Conservation (phyloP, 768 basidiomycete species). For the Russula sp. region DNA sequence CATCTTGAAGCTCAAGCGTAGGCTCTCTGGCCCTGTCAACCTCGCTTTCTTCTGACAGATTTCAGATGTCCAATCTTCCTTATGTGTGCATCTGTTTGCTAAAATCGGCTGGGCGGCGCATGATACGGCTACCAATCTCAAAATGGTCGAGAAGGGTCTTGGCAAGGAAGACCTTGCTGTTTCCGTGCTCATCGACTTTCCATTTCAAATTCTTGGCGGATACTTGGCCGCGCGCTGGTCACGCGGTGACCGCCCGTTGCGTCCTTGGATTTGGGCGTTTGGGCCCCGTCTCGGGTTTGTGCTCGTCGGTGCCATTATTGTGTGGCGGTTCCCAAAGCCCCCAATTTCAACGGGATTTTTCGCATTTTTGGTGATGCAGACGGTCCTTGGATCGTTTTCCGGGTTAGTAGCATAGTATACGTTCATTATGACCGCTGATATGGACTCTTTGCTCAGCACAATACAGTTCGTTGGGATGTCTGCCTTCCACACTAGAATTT, state of each 20-base stretch:
- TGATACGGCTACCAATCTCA: conserved; percentile 86
- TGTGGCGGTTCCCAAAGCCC: conserved; percentile 79
- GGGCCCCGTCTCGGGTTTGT: conserved; percentile 82
- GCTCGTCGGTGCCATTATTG: conserved; percentile 67
- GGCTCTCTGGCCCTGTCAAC: conserved; percentile 32
- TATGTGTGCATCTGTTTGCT: conserved; percentile 82
- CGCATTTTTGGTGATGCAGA: conserved; percentile 71
- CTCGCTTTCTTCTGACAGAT: conserved; percentile 16
- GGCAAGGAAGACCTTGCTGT: conserved; percentile 95
- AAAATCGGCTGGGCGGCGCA: conserved; percentile 95
- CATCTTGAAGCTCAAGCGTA: conserved; percentile 88
- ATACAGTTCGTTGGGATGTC: conserved; percentile 99
- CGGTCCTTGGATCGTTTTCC: conserved; percentile 79
- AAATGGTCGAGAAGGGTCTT: conserved; percentile 96
- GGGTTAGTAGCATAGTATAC: conserved; percentile 51
- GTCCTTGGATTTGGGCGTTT: conserved; percentile 89
- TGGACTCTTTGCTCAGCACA: conserved; percentile 51
- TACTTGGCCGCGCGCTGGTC: conserved; percentile 95
- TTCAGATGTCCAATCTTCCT: conserved; percentile 85
- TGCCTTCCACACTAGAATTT: conserved; percentile 96
- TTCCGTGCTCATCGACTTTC: conserved; percentile 94
- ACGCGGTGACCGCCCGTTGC: conserved; percentile 69
- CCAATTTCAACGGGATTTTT: conserved; percentile 79
- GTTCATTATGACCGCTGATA: conserved; percentile 14
- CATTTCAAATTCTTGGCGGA: conserved; percentile 93